A percentile compares a stretch with the other conserved stretches of the same genome.
Evolutionary conservation across 768 basidiomycete genomes (phyloP).

Genomic region (Strobilomyces dryophilus): DNA sequence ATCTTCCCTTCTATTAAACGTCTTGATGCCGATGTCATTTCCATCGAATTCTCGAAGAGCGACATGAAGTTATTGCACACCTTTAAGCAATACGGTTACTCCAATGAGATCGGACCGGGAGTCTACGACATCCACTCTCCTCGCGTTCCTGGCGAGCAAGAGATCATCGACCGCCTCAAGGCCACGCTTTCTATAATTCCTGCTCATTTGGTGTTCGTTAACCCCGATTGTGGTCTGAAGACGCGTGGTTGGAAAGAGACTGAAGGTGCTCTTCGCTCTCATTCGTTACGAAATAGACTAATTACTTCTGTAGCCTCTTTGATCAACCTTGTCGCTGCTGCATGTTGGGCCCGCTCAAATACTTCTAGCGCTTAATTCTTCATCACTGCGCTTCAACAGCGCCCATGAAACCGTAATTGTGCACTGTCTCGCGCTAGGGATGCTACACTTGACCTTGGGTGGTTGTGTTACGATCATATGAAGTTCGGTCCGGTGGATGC

Average conservation of each 20-base stretch:
- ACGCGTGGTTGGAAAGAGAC: constrained; percentile 99
- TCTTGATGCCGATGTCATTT: constrained; percentile 98
- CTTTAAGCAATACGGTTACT: constrained; percentile 94
- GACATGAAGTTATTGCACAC: constrained; percentile 96
- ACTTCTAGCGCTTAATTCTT: constrained; percentile 68
- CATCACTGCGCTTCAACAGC: constrained; percentile 86
- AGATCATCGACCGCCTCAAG: constrained; percentile 90
- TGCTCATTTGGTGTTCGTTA: constrained; percentile 79
- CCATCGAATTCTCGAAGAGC: constrained; percentile 96
- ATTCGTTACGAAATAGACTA: constrained; percentile 3
- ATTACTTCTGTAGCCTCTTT: constrained; percentile 52
- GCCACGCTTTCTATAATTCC: constrained; percentile 81
- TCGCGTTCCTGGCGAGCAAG: constrained; percentile 89
- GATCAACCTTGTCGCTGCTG: constrained; percentile 82
- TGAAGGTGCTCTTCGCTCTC: constrained; percentile 46
- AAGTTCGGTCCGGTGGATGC: constrained; percentile 23
- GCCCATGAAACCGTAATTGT: constrained; percentile 66
- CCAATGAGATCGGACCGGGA: constrained; percentile 96
- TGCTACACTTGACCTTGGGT: constrained; percentile 50
- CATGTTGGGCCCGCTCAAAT: constrained; percentile 87
- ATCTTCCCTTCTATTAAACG: constrained; percentile 97
- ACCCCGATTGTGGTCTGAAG: constrained; percentile 98
- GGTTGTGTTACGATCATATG: constrained; percentile 39
- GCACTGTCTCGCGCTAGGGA: constrained; percentile 29
- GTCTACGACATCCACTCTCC: constrained; percentile 99